Evolutionary conservation across 2,329 filamentous ascomycete species (phyloP).

Genomic region (Calonectria hawksworthii): DNA sequence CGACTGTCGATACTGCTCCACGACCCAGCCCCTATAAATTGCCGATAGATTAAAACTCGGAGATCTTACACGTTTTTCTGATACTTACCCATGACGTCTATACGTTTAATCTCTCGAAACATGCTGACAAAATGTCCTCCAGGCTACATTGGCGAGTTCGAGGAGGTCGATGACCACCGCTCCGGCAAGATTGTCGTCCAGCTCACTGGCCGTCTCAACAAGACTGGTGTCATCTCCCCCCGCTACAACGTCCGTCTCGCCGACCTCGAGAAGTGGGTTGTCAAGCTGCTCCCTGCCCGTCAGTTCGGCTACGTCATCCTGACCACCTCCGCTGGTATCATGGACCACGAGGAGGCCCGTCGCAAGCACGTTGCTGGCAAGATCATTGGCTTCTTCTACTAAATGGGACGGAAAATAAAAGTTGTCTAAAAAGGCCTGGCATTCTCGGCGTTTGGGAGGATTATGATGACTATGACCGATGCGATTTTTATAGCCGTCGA

Average conservation of each 20-base stretch:
- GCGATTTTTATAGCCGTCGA: constrained; percentile 48
- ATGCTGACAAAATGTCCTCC: constrained; percentile 70
- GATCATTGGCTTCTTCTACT: constrained; percentile 99
- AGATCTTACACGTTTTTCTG: constrained; percentile 97
- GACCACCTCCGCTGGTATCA: constrained; percentile 98
- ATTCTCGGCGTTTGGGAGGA: constrained; percentile 56
- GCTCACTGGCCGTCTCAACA: constrained; percentile 99
- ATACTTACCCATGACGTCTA: constrained; percentile 77
- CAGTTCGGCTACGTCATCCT: constrained; percentile 99
- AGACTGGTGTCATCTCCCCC: constrained; percentile 99
- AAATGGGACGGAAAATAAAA: constrained; percentile 57
- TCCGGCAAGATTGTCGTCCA: constrained; percentile 99
- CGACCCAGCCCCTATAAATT: constrained; percentile 99
- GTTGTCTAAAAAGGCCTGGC: constrained; percentile 43
- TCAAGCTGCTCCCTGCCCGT: constrained; percentile 98
- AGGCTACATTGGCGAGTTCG: constrained; percentile 99
- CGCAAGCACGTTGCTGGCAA: constrained; percentile 99
- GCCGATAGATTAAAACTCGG: constrained; percentile 91
- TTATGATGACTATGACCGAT: constrained; percentile 55
- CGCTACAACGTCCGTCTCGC: constrained; percentile 99
- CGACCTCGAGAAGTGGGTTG: constrained; percentile 99
- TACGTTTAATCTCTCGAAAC: constrained; percentile 97
- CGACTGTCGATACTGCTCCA: constrained; percentile 83
- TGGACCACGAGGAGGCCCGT: constrained; percentile 99
- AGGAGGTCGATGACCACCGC: constrained; percentile 99